Conservation (phyloP, 2,329 filamentous ascomycete species). For the Penicillium thymicola region DNA sequence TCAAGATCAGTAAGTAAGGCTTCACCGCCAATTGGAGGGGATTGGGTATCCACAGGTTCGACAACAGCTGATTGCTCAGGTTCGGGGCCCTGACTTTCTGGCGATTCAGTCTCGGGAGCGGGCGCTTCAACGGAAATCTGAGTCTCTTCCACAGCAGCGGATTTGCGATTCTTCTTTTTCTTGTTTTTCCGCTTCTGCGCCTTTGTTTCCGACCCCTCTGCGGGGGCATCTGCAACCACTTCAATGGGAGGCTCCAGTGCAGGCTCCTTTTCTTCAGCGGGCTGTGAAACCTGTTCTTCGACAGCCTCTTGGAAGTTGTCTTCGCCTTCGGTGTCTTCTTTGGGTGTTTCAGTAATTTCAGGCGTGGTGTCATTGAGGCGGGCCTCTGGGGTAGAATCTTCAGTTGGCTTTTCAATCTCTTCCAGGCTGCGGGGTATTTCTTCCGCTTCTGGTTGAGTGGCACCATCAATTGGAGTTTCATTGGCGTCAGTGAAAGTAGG, state of each 20-base stretch:
- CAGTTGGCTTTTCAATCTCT: constrained; percentile 3
- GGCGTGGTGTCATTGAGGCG: neutral
- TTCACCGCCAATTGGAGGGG: constrained; percentile 9
- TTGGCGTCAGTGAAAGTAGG: neutral
- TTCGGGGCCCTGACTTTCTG: constrained; percentile 1
- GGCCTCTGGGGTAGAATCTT: neutral
- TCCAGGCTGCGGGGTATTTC: neutral
- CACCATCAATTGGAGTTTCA: neutral
- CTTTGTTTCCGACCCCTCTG: constrained; percentile 9
- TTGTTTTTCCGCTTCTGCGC: constrained; percentile 21
- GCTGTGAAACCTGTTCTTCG: constrained; percentile 10
- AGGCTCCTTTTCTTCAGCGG: neutral
- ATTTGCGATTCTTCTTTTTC: constrained; percentile 25
- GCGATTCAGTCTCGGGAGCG: constrained; percentile 5
- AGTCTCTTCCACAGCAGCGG: constrained; percentile 14
- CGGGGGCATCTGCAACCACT: neutral
- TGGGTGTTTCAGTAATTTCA: constrained; percentile 1
- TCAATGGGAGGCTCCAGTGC: neutral
- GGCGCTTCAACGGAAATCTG: neutral
- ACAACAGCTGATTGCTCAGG: constrained; percentile 3
- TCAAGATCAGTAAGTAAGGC: constrained; percentile 10
- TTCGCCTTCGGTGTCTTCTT: constrained; percentile 12
- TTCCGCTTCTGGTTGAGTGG: neutral
- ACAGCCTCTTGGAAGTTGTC: constrained; percentile 22
- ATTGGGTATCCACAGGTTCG: constrained; percentile 9